Base-by-base conservation (phyloP, 78 protist species). In the Dictyostelium brefeldianum region DNA sequence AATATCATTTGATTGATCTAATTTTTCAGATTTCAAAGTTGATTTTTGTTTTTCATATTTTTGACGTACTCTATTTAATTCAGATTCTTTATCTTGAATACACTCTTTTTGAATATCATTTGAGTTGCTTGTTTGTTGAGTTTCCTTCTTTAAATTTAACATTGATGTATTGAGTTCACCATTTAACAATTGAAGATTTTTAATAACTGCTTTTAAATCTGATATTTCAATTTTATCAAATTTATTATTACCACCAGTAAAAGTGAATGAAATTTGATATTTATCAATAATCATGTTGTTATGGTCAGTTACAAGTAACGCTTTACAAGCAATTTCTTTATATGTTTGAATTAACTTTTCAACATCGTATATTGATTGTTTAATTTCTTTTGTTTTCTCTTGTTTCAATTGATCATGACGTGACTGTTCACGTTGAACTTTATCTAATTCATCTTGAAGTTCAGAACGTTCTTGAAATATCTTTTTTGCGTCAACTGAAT, bases 401-500 rank as follows among this genome's bases (percentile, higher is more conserved):
- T 31, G 50, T 47, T 74, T 74, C 22, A 46, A 7, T 20, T 56
- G 81, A 12, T 75, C 83, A 4, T 53, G 43, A 27, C 92, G 25
- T 1, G 62, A 56, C 20, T 22, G 50, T 47, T 84, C 92, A 4
- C n/a, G 27, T 17, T 46, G 62, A 3, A 69, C 54, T 56, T 84
- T 84, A 27, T 50, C 25, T 5, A 84, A 27, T 18, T 84, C 92
- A 0, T 84, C 92, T 47, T 75, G 73, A 3, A 84, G 77, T 59
- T 84, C 81, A 1, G n/a, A 47, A 11, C 54, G 47, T 22, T 74
- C 73, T 53, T 74, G 81, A 59, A 74, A 41, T 27, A 84, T 71
- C 22, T 46, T 41, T 43, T 74, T 84, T 6, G 83, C 92, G 59
- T 84, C 92, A 3, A 84, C 78, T n/a, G 67, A 62, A 14, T 79